These are phyloP conservation scores for Dichomitus squalens DNA, from an alignment of 1,284 basidiomycete species.

Conservation along the genomic window DNA sequence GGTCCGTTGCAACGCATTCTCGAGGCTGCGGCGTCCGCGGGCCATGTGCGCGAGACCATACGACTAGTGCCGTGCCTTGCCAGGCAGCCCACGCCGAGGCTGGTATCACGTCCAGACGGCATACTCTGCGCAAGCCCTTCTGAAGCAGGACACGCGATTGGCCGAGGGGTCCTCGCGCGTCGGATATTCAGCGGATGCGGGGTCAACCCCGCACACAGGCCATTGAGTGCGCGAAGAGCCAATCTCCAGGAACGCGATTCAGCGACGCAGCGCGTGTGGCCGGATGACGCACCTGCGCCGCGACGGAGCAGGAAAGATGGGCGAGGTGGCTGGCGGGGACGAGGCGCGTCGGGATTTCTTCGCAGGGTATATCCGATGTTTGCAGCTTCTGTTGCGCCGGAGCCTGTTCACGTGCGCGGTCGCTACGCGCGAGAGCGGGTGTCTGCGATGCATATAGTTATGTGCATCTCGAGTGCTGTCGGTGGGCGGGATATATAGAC, in stretches of 20 bases:
- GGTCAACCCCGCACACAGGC: slow-evolving; percentile 16
- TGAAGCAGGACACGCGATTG: neutral
- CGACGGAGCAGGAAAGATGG: neutral
- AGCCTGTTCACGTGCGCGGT: slow-evolving; percentile 1
- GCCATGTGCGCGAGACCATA: neutral
- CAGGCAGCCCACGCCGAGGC: no score
- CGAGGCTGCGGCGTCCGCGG: neutral
- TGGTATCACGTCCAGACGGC: no score
- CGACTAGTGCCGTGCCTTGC: neutral
- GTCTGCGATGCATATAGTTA: no score
- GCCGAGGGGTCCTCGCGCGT: neutral
- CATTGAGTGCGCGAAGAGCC: no score
- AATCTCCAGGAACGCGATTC: slow-evolving; percentile 10
- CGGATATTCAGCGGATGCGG: slow-evolving; percentile 22
- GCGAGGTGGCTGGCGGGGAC: neutral
- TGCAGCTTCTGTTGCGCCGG: slow-evolving; percentile 7
- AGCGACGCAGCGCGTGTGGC: neutral
- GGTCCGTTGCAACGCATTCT: neutral
- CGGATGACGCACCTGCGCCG: slow-evolving; percentile 8
- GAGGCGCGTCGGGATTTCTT: slow-evolving; percentile 20
- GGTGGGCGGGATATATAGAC: neutral
- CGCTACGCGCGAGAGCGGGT: no score
- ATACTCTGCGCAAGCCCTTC: no score
- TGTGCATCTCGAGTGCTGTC: no score
- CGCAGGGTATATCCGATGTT: slow-evolving; percentile 25